phyloP scores from a whole-genome alignment of 2,329 filamentous ascomycete species.

The Aquanectria penicillioides region DNA sequence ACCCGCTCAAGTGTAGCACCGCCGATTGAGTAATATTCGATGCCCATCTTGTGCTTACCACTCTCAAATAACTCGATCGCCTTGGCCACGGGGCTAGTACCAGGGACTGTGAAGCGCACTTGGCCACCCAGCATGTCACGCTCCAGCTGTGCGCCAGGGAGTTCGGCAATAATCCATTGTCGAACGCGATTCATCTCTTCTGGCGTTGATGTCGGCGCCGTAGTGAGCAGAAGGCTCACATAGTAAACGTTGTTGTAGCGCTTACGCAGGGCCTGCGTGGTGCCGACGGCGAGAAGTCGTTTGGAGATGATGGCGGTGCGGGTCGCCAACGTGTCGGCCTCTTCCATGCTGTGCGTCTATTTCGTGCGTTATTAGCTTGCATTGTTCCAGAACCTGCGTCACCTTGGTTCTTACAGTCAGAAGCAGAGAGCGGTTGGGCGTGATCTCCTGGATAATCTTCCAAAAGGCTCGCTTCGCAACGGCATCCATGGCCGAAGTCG shows the following conservation, averaged over 20 bases:
- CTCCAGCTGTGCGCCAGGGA: constrained; percentile 66
- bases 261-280: constrained; percentile 64
- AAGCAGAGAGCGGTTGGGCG: constrained; percentile 76
- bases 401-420: no score
- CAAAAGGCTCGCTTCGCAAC: constrained; percentile 89
- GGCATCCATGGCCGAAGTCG: constrained; percentile 84
- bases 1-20: constrained; percentile 76
- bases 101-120: constrained; percentile 38
- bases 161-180: constrained; percentile 61
- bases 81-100: constrained; percentile 37
- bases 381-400: no score
- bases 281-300: constrained; percentile 68
- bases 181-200: constrained; percentile 67
- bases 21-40: constrained; percentile 73
- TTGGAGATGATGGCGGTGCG: constrained; percentile 60
- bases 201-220: constrained; percentile 65
- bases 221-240: constrained; percentile 68
- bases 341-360: constrained; percentile 94
- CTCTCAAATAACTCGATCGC: constrained; percentile 62
- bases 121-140: constrained; percentile 71
- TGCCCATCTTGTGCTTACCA: constrained; percentile 64
- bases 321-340: constrained; percentile 83
- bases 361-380: no score
- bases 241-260: constrained; percentile 71
- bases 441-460: constrained; percentile 79